Conservation (phyloP, 2,329 filamentous ascomycete species). For the Diaporthe caulivora region DNA sequence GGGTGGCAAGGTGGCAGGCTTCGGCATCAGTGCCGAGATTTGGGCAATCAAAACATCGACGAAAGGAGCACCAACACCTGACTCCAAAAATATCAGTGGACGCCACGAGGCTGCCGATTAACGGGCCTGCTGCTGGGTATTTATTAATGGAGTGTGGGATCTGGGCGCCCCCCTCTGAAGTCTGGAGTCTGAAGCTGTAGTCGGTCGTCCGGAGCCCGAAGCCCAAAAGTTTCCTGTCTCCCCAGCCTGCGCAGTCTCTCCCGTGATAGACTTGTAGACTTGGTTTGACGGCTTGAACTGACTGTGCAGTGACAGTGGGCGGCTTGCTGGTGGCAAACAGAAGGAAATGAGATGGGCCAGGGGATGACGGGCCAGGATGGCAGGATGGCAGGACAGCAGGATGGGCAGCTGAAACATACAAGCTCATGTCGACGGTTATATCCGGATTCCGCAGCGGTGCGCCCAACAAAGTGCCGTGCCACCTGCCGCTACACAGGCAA, state of each 20-base stretch:
- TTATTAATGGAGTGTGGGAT: neutral
- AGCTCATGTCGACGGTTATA: constrained; percentile 14
- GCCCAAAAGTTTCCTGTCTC: too few relatives aligned
- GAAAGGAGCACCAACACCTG: constrained; percentile 22
- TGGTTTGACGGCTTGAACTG: too few relatives aligned
- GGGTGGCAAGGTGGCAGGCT: neutral
- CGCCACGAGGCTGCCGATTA: constrained; percentile 17
- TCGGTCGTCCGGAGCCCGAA: too few relatives aligned
- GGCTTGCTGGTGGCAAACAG: neutral
- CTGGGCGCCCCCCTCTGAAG: neutral
- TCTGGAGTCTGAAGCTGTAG: too few relatives aligned
- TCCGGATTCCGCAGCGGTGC: constrained; percentile 5
- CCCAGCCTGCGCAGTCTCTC: too few relatives aligned
- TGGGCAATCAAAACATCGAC: constrained; percentile 26
- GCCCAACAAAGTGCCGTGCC: constrained; percentile 23
- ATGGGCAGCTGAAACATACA: constrained; percentile 25
- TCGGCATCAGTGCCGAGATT: constrained; percentile 31
- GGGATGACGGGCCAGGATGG: neutral
- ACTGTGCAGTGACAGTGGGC: neutral
- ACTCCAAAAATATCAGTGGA: constrained; percentile 25
- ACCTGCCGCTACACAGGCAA: neutral
- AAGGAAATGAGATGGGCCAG: neutral
- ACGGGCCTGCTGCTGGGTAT: neutral
- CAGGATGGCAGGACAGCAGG: constrained; percentile 1
- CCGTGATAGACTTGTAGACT: too few relatives aligned